Evolutionary conservation across 2,329 filamentous ascomycete genomes (phyloP).

Genomic region (Microsporum ferrugineum): DNA sequence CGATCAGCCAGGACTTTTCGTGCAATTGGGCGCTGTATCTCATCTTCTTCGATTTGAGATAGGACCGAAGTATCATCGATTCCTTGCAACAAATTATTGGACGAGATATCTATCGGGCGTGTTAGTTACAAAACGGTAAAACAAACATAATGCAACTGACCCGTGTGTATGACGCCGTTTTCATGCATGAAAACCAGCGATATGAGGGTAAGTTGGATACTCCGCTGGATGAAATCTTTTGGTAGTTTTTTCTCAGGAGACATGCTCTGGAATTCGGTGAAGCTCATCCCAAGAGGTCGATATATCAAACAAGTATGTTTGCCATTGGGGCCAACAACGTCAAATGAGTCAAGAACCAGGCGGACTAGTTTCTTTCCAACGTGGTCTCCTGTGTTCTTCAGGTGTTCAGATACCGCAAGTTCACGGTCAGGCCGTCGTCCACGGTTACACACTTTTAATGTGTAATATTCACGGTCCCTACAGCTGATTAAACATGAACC

Average conservation of each 20-base stretch:
- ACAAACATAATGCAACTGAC: conserved; percentile 4
- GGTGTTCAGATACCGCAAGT: not conserved
- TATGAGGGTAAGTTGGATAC: conserved; percentile 7
- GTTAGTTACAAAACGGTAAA: not conserved
- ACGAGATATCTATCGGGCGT: conserved; percentile 20
- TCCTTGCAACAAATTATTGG: conserved; percentile 22
- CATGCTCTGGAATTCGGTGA: conserved; percentile 10
- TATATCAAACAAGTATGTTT: conserved; percentile 11
- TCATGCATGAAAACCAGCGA: conserved; percentile 6
- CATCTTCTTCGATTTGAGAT: conserved; percentile 9
- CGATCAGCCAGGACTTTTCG: conserved; percentile 12
- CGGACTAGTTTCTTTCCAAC: conserved; percentile 8
- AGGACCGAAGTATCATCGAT: conserved; percentile 8
- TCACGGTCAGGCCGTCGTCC: not conserved
- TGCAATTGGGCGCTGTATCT: conserved; percentile 8
- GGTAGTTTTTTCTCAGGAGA: conserved; percentile 3
- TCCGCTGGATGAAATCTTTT: conserved; percentile 10
- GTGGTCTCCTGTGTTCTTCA: conserved; percentile 3
- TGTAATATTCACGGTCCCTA: not conserved
- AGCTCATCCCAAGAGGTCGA: conserved; percentile 10
- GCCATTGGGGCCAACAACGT: conserved; percentile 7
- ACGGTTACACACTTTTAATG: not conserved
- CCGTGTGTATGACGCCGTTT: conserved; percentile 9
- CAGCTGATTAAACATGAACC: not conserved
- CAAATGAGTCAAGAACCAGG: conserved; percentile 13